Percentiles rank a stretch among this genome's conserved stretches.
phyloP scores from a whole-genome alignment of 139 green algal species.

The Closterium sp. region DNA sequence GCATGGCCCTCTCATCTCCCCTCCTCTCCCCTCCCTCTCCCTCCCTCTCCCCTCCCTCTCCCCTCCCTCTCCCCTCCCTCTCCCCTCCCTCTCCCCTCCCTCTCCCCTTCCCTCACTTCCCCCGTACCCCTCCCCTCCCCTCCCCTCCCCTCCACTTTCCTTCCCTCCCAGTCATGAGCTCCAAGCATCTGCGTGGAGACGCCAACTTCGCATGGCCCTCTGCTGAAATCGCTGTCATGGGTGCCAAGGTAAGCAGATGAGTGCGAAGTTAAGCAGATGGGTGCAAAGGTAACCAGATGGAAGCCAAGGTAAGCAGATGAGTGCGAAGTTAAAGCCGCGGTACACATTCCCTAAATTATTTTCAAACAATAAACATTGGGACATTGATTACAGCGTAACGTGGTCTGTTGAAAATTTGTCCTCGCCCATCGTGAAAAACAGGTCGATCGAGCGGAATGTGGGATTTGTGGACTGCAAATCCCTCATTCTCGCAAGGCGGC shows the following conservation, averaged over 20 bases:
- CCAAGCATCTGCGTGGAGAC: constrained; percentile 67
- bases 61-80: not conserved
- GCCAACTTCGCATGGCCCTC: constrained; percentile 69
- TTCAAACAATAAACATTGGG: no score
- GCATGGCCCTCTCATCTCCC: no score
- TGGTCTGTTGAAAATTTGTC: no score
- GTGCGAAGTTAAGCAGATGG: not conserved
- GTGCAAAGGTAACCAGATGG: constrained; percentile 41
- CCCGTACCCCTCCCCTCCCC: not conserved
- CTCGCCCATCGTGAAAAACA: no score
- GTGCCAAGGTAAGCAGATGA: constrained; percentile 51
- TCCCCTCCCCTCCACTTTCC: not conserved
- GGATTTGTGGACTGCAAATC: no score
- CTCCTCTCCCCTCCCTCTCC: not conserved
- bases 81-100: not conserved
- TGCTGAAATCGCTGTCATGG: constrained; percentile 74
- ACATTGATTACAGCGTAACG: no score
- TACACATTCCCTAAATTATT: no score
- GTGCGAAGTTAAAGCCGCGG: no score
- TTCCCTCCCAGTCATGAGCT: constrained; percentile 10
- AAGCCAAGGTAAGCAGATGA: constrained; percentile 63
- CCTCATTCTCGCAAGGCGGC: no score
- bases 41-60: not conserved
- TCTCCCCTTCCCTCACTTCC: no score
- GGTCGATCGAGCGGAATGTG: no score